Percentiles rank a stretch among this genome's conserved stretches.
Conservation (phyloP, 192 early-diverging fungal species). For the Linnemannia exigua region DNA sequence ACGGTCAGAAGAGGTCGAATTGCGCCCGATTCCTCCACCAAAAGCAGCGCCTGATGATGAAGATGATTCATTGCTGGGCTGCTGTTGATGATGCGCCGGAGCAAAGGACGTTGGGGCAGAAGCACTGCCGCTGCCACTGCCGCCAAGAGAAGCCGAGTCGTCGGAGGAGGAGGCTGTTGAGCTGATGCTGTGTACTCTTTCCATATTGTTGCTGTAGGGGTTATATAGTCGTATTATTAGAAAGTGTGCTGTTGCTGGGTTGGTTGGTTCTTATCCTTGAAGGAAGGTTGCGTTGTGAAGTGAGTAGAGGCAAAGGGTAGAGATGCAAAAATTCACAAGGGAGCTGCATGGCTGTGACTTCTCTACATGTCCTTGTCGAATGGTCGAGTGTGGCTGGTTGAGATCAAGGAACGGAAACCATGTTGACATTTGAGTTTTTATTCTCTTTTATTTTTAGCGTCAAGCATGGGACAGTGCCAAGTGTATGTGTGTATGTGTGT, state of each 20-base stretch:
- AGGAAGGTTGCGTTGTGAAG: no score
- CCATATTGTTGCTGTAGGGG: neutral
- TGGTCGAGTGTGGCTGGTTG: neutral
- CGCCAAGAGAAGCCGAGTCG: slow-evolving; percentile 2
- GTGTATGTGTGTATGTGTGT: no score
- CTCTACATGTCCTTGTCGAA: neutral
- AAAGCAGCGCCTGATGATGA: neutral
- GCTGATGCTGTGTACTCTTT: slow-evolving; percentile 11
- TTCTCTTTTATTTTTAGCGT: no score
- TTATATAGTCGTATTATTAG: neutral
- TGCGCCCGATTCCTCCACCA: slow-evolving; percentile 6
- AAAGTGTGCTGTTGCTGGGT: neutral
- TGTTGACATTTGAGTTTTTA: no score
- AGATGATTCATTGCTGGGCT: neutral
- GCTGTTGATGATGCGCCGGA: neutral
- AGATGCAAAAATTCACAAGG: neutral
- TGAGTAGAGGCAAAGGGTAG: neutral
- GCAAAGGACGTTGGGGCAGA: neutral
- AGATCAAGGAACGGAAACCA: no score
- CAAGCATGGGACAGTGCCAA: no score
- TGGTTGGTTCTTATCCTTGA: neutral
- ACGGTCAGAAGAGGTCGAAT: slow-evolving; percentile 39
- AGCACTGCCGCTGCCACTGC: neutral
- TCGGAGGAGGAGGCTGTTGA: slow-evolving; percentile 18
- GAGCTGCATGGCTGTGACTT: neutral